A percentile compares a stretch with the other conserved stretches of the same genome.
These are phyloP conservation scores for Ustilago lituana DNA, from an alignment of 1,284 basidiomycete genomes.

Conservation along the genomic window DNA sequence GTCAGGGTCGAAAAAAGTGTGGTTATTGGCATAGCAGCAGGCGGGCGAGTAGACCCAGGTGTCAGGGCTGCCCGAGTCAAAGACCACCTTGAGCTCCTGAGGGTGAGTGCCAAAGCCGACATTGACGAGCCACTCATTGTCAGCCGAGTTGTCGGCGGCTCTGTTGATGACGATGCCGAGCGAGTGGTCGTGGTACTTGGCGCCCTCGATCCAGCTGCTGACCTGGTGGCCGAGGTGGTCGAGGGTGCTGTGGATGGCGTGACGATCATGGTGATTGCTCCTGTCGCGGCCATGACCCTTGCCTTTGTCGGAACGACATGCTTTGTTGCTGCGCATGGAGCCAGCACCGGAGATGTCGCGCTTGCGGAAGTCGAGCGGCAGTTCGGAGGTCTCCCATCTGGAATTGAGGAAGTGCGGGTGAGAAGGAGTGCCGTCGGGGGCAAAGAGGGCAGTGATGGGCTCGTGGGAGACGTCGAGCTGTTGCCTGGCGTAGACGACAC, in stretches of 20 bases:
- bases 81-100: constrained; percentile 49
- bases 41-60: constrained; percentile 55
- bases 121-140: constrained; percentile 59
- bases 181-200: constrained; percentile 38
- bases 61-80: constrained; percentile 55
- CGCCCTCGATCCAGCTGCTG: constrained; percentile 33
- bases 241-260: constrained; percentile 14
- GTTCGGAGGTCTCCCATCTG: constrained; percentile 40
- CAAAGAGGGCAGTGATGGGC: constrained; percentile 31
- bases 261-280: constrained; percentile 5
- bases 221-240: constrained; percentile 27
- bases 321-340: constrained; percentile 27
- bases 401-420: constrained; percentile 36
- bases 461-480: constrained; percentile 41
- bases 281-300: constrained; percentile 1
- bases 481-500: constrained; percentile 17
- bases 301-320: constrained; percentile 12
- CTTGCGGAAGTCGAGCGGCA: constrained; percentile 42
- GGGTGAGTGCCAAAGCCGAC: constrained; percentile 46
- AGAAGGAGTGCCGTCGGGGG: constrained; percentile 27
- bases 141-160: constrained; percentile 46
- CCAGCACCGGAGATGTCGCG: constrained; percentile 24
- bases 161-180: constrained; percentile 51
- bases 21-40: constrained; percentile 54
- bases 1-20: constrained; percentile 48